phyloP scores from a whole-genome alignment of 805 yeast genomes.

The Hanseniaspora thailandica region DNA sequence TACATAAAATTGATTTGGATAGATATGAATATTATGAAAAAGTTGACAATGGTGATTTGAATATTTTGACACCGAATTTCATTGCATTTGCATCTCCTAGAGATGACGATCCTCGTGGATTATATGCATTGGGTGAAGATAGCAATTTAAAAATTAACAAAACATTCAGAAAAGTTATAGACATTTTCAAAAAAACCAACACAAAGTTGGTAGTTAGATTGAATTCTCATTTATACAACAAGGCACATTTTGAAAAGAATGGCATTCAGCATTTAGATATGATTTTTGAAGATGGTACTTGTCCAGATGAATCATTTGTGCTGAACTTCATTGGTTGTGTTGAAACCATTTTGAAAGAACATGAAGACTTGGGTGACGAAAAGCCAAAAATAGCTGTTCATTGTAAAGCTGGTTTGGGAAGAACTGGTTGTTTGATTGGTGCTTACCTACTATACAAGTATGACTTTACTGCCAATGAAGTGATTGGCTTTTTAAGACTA shows the following conservation, averaged over 20 bases:
- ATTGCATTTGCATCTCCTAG: slow-evolving; percentile 97
- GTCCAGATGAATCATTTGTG: slow-evolving; percentile 89
- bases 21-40: slow-evolving; percentile 90
- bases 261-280: slow-evolving; percentile 86
- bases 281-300: slow-evolving; percentile 96
- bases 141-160: slow-evolving; percentile 40
- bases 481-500: slow-evolving; percentile 92
- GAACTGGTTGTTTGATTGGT: slow-evolving; percentile 96
- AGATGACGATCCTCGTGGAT: slow-evolving; percentile 16
- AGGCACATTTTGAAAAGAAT: slow-evolving; percentile 65
- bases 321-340: slow-evolving; percentile 90
- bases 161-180: slow-evolving; percentile 70
- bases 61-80: slow-evolving; percentile 80
- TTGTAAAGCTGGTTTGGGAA: slow-evolving; percentile 94
- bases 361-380: slow-evolving; percentile 10
- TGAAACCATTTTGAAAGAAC: slow-evolving; percentile 54
- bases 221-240: slow-evolving; percentile 83
- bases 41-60: slow-evolving; percentile 95
- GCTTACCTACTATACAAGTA: slow-evolving; percentile 93
- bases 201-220: slow-evolving; percentile 85
- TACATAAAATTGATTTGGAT: slow-evolving; percentile 77
- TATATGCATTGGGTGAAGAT: slow-evolving; percentile 16
- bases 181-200: slow-evolving; percentile 56
- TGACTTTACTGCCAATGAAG: slow-evolving; percentile 94
- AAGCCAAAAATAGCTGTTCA: slow-evolving; percentile 79